A percentile compares a stretch with the other conserved stretches of the same genome.
These are phyloP conservation scores for Corymbia calophylla DNA, from an alignment of 441 rosid genomes.

Conservation along the genomic window DNA sequence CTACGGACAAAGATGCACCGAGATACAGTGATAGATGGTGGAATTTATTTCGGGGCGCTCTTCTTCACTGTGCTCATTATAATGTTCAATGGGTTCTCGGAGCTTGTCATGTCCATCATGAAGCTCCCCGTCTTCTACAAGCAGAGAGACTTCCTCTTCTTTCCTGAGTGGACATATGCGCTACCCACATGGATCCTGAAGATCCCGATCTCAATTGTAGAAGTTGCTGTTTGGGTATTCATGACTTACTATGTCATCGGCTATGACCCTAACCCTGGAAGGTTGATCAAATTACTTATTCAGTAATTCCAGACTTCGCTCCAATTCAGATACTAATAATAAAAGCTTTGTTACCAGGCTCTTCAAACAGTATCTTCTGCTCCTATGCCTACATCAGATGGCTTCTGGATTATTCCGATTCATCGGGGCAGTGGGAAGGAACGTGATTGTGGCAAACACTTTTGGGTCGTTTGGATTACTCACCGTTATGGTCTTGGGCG, in stretches of 20 bases:
- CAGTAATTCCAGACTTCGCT: neutral
- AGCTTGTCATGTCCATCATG: slow-evolving; percentile 61
- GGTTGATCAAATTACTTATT: slow-evolving; percentile 24
- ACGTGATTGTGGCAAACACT: slow-evolving; percentile 62
- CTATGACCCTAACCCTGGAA: slow-evolving; percentile 54
- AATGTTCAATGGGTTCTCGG: slow-evolving; percentile 72
- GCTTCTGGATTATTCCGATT: slow-evolving; percentile 58
- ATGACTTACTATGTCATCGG: slow-evolving; percentile 72
- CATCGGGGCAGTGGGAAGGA: slow-evolving; percentile 56
- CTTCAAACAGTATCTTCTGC: slow-evolving; percentile 52
- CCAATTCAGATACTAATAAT: neutral
- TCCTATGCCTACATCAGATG: slow-evolving; percentile 53
- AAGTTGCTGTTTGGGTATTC: slow-evolving; percentile 61
- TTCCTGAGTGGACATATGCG: slow-evolving; percentile 67
- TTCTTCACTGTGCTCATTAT: slow-evolving; percentile 38
- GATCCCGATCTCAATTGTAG: slow-evolving; percentile 52
- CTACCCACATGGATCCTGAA: slow-evolving; percentile 76
- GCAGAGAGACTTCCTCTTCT: slow-evolving; percentile 69
- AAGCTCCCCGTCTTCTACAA: slow-evolving; percentile 87
- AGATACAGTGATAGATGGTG: slow-evolving; percentile 37
- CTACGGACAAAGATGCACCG: slow-evolving; percentile 54
- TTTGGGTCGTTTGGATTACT: slow-evolving; percentile 60
- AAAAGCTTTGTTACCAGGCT: slow-evolving; percentile 37
- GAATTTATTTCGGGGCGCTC: slow-evolving; percentile 53
- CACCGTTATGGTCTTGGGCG: slow-evolving; percentile 45